A percentile compares a stretch with the other conserved stretches of the same genome.
These are phyloP conservation scores for Plectranthus barbatus DNA, from an alignment of 257 asterid species.

Conservation along the genomic window DNA sequence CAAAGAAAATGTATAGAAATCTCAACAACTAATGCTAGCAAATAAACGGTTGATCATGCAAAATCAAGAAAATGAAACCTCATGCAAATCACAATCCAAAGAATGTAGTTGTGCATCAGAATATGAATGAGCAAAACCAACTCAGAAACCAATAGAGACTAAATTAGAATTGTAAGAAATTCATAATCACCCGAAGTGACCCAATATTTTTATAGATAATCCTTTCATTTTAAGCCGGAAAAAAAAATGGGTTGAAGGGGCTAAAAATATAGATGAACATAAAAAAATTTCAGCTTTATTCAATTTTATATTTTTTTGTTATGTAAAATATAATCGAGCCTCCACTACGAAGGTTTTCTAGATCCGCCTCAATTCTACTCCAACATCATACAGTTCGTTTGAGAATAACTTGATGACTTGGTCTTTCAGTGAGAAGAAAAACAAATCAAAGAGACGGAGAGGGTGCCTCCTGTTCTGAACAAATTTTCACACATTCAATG, in stretches of 20 bases:
- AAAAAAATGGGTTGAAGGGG: too few species aligned
- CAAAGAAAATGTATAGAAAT: neutral
- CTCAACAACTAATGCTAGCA: neutral
- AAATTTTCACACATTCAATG: neutral
- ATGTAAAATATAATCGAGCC: too few species aligned
- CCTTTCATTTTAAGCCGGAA: too few species aligned
- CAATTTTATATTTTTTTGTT: too few species aligned
- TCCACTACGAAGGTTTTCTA: too few species aligned
- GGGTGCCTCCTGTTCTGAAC: constrained; percentile 33
- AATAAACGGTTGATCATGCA: neutral
- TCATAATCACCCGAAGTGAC: too few species aligned
- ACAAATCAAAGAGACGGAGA: constrained; percentile 21
- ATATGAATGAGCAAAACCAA: too few species aligned
- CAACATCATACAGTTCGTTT: constrained; percentile 5
- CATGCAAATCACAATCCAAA: neutral
- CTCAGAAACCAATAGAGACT: too few species aligned
- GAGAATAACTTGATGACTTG: constrained; percentile 14
- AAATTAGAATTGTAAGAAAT: too few species aligned
- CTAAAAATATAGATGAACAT: too few species aligned
- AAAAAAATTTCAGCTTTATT: too few species aligned
- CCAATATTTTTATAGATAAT: too few species aligned
- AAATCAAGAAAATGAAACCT: neutral
- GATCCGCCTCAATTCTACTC: constrained; percentile 4
- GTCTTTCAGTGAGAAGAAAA: constrained; percentile 24
- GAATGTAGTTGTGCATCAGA: neutral